phyloP scores from a whole-genome alignment of 2,329 filamentous ascomycete genomes.

The Epichloe sibirici region DNA sequence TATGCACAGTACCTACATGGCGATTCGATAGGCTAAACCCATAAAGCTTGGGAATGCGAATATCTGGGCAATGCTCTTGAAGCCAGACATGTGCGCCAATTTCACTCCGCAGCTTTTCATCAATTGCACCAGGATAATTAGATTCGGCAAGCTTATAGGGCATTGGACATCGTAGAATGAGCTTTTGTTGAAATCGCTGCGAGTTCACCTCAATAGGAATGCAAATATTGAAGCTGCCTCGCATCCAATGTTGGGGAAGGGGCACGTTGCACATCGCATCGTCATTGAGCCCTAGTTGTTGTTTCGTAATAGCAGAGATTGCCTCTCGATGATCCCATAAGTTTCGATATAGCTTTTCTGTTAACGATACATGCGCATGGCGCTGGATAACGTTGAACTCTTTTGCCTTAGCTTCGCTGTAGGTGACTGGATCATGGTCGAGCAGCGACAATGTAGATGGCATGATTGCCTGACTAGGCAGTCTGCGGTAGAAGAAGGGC shows the following conservation, averaged over 20 bases:
- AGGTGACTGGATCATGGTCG: too few species aligned
- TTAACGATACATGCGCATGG: too few species aligned
- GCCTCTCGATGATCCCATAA: too few species aligned
- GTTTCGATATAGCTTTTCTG: too few species aligned
- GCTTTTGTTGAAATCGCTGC: slow-evolving; percentile 9
- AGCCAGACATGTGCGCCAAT: slow-evolving; percentile 15
- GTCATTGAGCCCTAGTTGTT: too few species aligned
- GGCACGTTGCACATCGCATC: too few species aligned
- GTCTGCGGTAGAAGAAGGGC: too few species aligned
- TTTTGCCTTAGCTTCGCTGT: too few species aligned
- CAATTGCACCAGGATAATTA: slow-evolving; percentile 24
- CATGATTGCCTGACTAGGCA: too few species aligned
- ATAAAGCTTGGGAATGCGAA: slow-evolving; percentile 14
- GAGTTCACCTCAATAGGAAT: slow-evolving; percentile 17
- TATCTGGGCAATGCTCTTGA: slow-evolving; percentile 13
- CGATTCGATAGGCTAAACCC: slow-evolving; percentile 11
- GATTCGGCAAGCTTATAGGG: slow-evolving; percentile 26
- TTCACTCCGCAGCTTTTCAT: slow-evolving; percentile 27
- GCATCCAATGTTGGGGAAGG: slow-evolving; percentile 13
- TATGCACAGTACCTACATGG: slow-evolving; percentile 7
- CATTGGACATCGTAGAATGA: slow-evolving; percentile 20
- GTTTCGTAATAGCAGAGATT: too few species aligned
- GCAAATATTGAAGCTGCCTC: slow-evolving; percentile 23
- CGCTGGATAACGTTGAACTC: too few species aligned
- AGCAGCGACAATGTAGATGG: too few species aligned